These are phyloP conservation scores for Aureoboletus auriporus DNA, from an alignment of 768 basidiomycete species.

Conservation along the genomic window DNA sequence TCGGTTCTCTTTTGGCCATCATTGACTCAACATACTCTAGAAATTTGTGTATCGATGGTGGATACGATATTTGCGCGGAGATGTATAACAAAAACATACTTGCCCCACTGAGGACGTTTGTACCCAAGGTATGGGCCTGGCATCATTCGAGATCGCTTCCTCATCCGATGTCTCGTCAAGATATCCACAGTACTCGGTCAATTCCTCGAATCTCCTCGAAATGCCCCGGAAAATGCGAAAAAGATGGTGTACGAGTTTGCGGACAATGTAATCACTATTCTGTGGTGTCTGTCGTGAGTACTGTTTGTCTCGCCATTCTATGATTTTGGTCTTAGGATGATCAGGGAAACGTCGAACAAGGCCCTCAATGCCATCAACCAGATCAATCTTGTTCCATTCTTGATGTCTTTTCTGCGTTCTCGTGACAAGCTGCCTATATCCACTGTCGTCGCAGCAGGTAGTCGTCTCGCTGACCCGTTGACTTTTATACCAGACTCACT, in stretches of 20 bases:
- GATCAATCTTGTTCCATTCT: slow-evolving; percentile 72
- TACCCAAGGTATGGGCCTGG: slow-evolving; percentile 60
- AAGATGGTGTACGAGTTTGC: slow-evolving; percentile 83
- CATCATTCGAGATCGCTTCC: neutral
- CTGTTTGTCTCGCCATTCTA: neutral
- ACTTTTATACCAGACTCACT: neutral
- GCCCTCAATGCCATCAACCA: slow-evolving; percentile 75
- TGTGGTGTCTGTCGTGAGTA: slow-evolving; percentile 95
- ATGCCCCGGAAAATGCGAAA: slow-evolving; percentile 64
- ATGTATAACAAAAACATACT: slow-evolving; percentile 97
- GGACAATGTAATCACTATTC: slow-evolving; percentile 86
- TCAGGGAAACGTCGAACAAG: slow-evolving; percentile 89
- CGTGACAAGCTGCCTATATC: slow-evolving; percentile 63
- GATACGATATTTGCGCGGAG: slow-evolving; percentile 91
- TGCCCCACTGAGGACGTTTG: slow-evolving; percentile 66
- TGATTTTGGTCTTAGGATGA: slow-evolving; percentile 20
- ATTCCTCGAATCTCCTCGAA: slow-evolving; percentile 56
- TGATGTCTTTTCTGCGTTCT: slow-evolving; percentile 84
- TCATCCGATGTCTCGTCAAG: slow-evolving; percentile 35
- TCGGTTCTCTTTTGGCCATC: neutral
- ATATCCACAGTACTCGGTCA: slow-evolving; percentile 70
- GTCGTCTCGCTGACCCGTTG: slow-evolving; percentile 7
- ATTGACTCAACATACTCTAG: slow-evolving; percentile 37
- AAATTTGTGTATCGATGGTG: slow-evolving; percentile 92
- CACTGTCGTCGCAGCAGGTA: slow-evolving; percentile 81